Base-by-base conservation (phyloP, 2,329 filamentous ascomycete species). In the Malbranchea zuffiana region DNA sequence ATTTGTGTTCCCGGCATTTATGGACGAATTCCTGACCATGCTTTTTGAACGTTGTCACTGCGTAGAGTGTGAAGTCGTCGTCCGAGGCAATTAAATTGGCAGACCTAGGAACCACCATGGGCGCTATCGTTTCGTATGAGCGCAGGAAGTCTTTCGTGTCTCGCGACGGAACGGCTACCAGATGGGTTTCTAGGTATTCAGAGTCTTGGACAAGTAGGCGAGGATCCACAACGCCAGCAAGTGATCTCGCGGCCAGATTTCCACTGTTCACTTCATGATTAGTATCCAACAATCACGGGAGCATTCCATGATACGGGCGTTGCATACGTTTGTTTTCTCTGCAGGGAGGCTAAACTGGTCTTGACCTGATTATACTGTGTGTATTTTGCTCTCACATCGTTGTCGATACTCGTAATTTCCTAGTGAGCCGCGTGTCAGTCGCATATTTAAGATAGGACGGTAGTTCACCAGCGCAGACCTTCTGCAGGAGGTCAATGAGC, bases 141-240 rank as follows among this genome's bases (percentile, higher is more conserved):
- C 80, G 80, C 46, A 92, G 66, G 54, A 94, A 98, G 25, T 96
- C 88, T 58, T 92, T 94, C 51, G 81, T 78, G 39, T 74, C 68
- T 48, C 76, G 78, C 32, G 73, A 75, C 2, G 90, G 90, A 6
- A 98, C 83, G 13, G 84, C 90, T 48, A 98, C 72, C 19, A 98
- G 77, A 57, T 95, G 87, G 19, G 90, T 95, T 65, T 95, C 86
- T 50, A 98, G 78, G 63, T 94, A 96, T 64, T 98, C 90, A 13
- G 87, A 95, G 56, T 94, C 79, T 60, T 81, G 82, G 46, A 95
- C 74, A 28, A 94, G 72, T 41, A 87, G 65, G 37, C 73, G 68
- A 6, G 88, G 86, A 52, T 88, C 74, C 50, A 98, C 80, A 44
- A 96, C 76, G 8, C 85, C 78, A n/a, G 83, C 78, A 46, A 98